phyloP scores from a whole-genome alignment of 2,329 filamentous ascomycete genomes.

The Ampelomyces quisqualis region DNA sequence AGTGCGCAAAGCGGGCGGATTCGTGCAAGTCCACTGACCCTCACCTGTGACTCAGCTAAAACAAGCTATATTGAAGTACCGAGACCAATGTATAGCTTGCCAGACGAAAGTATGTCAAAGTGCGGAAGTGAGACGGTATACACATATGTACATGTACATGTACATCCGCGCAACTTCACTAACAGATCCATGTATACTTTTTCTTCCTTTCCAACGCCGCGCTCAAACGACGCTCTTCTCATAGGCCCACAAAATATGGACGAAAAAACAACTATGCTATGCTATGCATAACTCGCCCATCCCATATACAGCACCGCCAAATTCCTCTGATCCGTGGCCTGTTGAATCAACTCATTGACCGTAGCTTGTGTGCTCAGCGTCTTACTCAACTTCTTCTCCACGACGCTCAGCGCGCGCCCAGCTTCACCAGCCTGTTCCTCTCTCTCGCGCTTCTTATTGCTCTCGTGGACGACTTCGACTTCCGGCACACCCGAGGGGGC shows the following conservation, averaged over 20 bases:
- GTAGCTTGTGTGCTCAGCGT: slow-evolving; percentile 91
- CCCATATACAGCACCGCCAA: slow-evolving; percentile 73
- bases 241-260: not conserved
- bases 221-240: not conserved
- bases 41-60: too few species aligned
- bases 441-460: slow-evolving; percentile 47
- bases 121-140: too few species aligned
- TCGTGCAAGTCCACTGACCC: too few species aligned
- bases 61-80: too few species aligned
- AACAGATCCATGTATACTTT: too few species aligned
- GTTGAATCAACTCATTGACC: slow-evolving; percentile 95
- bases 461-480: slow-evolving; percentile 29
- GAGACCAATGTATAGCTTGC: too few species aligned
- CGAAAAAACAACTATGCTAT: too few species aligned
- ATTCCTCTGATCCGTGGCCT: slow-evolving; percentile 90
- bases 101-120: too few species aligned
- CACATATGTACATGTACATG: too few species aligned
- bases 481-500: slow-evolving; percentile 28
- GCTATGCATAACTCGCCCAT: slow-evolving; percentile 42
- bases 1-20: too few species aligned
- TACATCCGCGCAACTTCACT: too few species aligned
- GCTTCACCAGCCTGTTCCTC: slow-evolving; percentile 72
- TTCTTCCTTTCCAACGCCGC: too few species aligned
- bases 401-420: slow-evolving; percentile 85
- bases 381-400: slow-evolving; percentile 94